Percentiles rank a stretch among this genome's conserved stretches.
Conservation (phyloP, 148 eudicot species). For the Vaccinium myrtillus region DNA sequence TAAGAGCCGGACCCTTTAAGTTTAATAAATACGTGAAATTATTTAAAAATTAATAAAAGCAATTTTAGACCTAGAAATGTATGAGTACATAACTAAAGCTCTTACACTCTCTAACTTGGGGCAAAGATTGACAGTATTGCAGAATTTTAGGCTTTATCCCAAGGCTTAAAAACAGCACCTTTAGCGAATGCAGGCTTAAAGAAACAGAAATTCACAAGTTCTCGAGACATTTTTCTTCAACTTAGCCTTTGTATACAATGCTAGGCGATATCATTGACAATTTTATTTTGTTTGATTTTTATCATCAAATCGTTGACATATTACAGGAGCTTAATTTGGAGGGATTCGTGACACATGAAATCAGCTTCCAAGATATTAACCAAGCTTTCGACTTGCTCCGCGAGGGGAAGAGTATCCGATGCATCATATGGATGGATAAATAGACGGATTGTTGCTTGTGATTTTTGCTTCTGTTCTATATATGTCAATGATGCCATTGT, state of each 20-base stretch:
- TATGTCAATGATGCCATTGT: neutral
- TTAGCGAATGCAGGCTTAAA: too few species aligned
- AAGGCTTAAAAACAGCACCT: neutral
- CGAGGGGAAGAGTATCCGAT: slow-evolving; percentile 57
- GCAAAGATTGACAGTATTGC: too few species aligned
- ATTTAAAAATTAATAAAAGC: too few species aligned
- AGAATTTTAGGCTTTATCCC: neutral
- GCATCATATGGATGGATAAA: slow-evolving; percentile 70
- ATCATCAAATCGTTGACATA: neutral
- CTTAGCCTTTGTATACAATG: neutral
- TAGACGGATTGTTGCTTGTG: neutral
- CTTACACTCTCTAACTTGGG: too few species aligned
- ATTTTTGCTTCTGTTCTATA: neutral
- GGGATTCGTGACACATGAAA: slow-evolving; percentile 56
- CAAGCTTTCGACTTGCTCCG: slow-evolving; percentile 61
- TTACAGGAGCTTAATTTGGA: slow-evolving; percentile 64
- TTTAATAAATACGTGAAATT: too few species aligned
- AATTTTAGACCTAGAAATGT: too few species aligned
- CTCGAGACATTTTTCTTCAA: neutral
- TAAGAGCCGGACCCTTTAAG: too few species aligned
- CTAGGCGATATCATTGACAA: neutral
- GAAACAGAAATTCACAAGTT: neutral
- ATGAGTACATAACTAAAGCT: too few species aligned
- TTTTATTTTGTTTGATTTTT: too few species aligned
- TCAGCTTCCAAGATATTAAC: slow-evolving; percentile 56